Evolutionary conservation across 768 basidiomycete species (phyloP), one percentile per base, ranked within the genome.

Genomic region (Rhodosporidiobolus odoratus): DNA sequence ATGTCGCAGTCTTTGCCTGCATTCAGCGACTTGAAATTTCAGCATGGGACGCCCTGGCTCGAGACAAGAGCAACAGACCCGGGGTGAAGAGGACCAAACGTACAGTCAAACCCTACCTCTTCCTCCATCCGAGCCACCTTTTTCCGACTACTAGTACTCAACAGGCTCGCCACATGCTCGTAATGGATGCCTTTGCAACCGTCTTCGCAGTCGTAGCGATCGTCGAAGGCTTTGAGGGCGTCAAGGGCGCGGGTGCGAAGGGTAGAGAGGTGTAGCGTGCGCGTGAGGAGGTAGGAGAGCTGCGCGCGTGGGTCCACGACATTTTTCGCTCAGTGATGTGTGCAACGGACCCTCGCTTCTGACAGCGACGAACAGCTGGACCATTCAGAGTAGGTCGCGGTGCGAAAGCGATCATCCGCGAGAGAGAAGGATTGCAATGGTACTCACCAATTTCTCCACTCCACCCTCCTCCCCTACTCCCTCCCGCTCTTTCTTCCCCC

Each of bases 201-300:
- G 38, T 52, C 38, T 40, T 63, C 52, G 62, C 62, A 63, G 27
- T 63, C 62, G 62, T 63, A 63, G n/a, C 4, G 19, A 27, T 40
- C 50, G 62, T 63, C 62, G 62, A 53, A 63, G 35, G 48, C 25
- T 13, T 19, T 16, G 27, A 62, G 61, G 50, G 37, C 27, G 10
- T 8, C 4, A 30, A 63, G 50, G 23, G 62, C 48, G 50, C 21
- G n/a, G 2, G 35, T 1, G 47, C 60, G 60, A 8, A 50, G 23
- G 25, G 60, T 4, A n/a, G 34, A 1, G 47, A 62, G 60, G 19
- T 13, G 0, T 10, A 32, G 13, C 16, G 48, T 13, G 47, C 47
- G 60, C 6, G 3, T 34, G 47, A 62, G 60, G 47, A 62, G 60
- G n/a, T 38, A 50, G 19, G 60, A 16, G 60, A 60, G 43, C 59